Conservation (phyloP, 2,329 filamentous ascomycete species). For the Trichoderma gracile region DNA sequence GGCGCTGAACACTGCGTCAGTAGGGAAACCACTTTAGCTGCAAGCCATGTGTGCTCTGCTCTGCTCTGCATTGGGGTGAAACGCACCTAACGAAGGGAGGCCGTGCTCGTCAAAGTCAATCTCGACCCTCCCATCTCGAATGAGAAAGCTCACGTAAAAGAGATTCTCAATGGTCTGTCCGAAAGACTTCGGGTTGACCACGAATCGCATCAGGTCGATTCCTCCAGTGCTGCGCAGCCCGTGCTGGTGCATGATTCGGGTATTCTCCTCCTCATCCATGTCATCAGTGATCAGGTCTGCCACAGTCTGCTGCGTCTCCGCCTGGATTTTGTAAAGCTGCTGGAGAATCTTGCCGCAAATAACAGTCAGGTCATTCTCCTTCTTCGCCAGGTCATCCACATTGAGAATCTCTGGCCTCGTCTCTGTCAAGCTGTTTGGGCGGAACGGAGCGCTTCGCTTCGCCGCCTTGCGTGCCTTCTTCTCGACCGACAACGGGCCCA, state of each 20-base stretch:
- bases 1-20: constrained; percentile 36
- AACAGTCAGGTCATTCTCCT: constrained; percentile 75
- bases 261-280: constrained; percentile 48
- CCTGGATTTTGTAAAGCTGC: constrained; percentile 55
- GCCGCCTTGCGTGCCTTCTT: constrained; percentile 73
- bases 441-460: constrained; percentile 70
- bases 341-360: constrained; percentile 75
- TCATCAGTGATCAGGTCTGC: constrained; percentile 48
- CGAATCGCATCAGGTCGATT: constrained; percentile 80
- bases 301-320: constrained; percentile 49
- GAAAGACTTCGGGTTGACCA: constrained; percentile 86
- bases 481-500: constrained; percentile 85
- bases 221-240: constrained; percentile 68
- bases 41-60: neutral
- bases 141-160: constrained; percentile 94
- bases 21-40: neutral
- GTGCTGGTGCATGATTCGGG: constrained; percentile 62
- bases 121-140: constrained; percentile 78
- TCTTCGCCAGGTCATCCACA: constrained; percentile 71
- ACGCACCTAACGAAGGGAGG: constrained; percentile 78
- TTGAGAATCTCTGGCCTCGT: constrained; percentile 77
- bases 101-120: constrained; percentile 72
- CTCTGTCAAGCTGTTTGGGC: constrained; percentile 66
- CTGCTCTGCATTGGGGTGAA: neutral
- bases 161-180: constrained; percentile 95